A percentile compares a stretch with the other conserved stretches of the same genome.
Conservation (phyloP, 202 grass and related monocot species). For the Panicum hallii region DNA sequence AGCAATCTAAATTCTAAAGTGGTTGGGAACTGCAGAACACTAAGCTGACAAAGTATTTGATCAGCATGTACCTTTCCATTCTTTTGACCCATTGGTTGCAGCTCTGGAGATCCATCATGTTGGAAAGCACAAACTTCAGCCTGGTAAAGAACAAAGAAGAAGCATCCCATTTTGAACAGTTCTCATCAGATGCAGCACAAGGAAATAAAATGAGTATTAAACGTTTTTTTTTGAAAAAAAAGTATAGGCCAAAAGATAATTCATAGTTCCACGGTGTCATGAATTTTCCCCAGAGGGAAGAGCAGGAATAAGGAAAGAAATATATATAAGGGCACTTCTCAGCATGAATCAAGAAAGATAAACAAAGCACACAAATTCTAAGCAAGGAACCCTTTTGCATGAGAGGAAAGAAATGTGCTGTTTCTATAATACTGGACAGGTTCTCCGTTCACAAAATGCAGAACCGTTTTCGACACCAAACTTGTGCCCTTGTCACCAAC, state of each 20-base stretch:
- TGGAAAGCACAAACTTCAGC: slow-evolving; percentile 90
- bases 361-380: background rate
- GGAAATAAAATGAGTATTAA: background rate
- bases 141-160: slow-evolving; percentile 51
- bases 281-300: background rate
- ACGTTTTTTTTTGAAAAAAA: background rate
- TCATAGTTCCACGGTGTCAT: background rate
- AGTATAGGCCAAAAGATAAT: slow-evolving; percentile 4
- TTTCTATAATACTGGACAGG: background rate
- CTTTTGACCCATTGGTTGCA: slow-evolving; percentile 96
- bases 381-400: too few relatives aligned
- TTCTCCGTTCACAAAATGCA: background rate
- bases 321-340: background rate
- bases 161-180: slow-evolving; percentile 36
- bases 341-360: background rate
- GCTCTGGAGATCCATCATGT: slow-evolving; percentile 79
- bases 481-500: background rate
- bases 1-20: background rate
- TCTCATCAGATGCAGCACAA: background rate
- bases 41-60: background rate
- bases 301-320: background rate
- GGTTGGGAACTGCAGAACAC: background rate
- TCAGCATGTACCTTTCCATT: slow-evolving; percentile 78
- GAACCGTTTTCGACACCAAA: background rate
- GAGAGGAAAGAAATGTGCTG: slow-evolving; percentile 3